A percentile compares a stretch with the other conserved stretches of the same genome.
These are phyloP conservation scores for Tuber indicum DNA, from an alignment of 495 filamentous ascomycete species.

Conservation along the genomic window DNA sequence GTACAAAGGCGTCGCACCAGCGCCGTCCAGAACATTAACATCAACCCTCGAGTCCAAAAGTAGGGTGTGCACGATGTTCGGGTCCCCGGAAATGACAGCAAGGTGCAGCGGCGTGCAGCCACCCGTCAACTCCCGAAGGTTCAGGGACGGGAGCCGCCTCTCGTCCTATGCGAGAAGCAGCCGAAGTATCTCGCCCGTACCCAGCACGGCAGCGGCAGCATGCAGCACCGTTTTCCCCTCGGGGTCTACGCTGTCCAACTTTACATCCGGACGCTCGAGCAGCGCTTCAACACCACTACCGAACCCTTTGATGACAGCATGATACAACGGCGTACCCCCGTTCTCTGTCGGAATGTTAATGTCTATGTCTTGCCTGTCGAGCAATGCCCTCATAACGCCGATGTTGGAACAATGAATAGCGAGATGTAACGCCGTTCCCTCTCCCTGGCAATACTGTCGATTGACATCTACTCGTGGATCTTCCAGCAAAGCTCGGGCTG, in stretches of 20 bases:
- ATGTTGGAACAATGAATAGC: conserved; percentile 2
- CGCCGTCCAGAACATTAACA: background rate
- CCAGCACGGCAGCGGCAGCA: background rate
- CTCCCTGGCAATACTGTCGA: background rate
- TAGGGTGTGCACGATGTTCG: background rate
- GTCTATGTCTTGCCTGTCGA: background rate
- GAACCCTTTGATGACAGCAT: background rate
- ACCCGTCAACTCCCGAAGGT: background rate
- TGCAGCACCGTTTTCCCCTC: conserved; percentile 16
- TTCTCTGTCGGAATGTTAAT: conserved; percentile 3
- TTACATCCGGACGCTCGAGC: conserved; percentile 6
- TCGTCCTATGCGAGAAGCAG: background rate
- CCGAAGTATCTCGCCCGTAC: background rate
- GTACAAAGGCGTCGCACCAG: background rate
- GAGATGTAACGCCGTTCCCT: conserved; percentile 16
- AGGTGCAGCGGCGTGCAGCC: conserved; percentile 8
- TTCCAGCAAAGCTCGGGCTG: background rate
- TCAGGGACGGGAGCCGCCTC: background rate
- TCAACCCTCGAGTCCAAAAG: background rate
- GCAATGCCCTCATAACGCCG: background rate
- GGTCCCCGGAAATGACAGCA: background rate
- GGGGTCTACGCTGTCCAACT: conserved; percentile 6
- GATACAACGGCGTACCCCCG: conserved; percentile 16
- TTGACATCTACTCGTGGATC: background rate
- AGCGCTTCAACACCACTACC: background rate